Conservation (phyloP, 495 filamentous ascomycete species). For the Elasticomyces elasticus region DNA sequence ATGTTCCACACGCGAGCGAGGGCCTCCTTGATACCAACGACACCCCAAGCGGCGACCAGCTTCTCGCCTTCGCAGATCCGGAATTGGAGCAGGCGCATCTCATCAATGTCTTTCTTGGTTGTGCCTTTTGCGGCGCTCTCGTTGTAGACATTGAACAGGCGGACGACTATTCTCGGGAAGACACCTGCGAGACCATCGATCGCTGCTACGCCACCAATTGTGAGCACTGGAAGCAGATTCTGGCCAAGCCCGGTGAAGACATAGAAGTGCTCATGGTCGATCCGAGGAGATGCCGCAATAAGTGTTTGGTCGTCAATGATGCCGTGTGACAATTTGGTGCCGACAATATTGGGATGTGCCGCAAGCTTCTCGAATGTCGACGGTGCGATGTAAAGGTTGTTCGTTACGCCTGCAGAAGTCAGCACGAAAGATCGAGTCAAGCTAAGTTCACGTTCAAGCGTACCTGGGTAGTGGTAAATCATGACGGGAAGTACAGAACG, state of each 20-base stretch:
- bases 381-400: conserved; percentile 46
- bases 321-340: conserved; percentile 60
- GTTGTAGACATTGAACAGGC: conserved; percentile 39
- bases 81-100: conserved; percentile 46
- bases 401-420: conserved; percentile 55
- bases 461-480: no score
- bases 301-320: conserved; percentile 52
- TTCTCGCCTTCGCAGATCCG: conserved; percentile 48
- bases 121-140: conserved; percentile 29
- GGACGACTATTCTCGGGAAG: conserved; percentile 50
- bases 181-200: conserved; percentile 52
- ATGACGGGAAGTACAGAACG: conserved; percentile 24
- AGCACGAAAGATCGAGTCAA: no score
- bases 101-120: conserved; percentile 27
- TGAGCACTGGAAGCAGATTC: conserved; percentile 50
- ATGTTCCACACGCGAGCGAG: conserved; percentile 43
- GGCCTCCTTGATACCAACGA: conserved; percentile 55
- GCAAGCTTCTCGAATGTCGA: conserved; percentile 46
- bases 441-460: no score
- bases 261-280: conserved; percentile 43
- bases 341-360: conserved; percentile 50
- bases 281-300: conserved; percentile 42
- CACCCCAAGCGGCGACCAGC: conserved; percentile 46
- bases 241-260: conserved; percentile 57
- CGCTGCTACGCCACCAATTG: conserved; percentile 50